Conservation (phyloP, 108 stramenopile genomes). For the Bacterosira constricta region DNA sequence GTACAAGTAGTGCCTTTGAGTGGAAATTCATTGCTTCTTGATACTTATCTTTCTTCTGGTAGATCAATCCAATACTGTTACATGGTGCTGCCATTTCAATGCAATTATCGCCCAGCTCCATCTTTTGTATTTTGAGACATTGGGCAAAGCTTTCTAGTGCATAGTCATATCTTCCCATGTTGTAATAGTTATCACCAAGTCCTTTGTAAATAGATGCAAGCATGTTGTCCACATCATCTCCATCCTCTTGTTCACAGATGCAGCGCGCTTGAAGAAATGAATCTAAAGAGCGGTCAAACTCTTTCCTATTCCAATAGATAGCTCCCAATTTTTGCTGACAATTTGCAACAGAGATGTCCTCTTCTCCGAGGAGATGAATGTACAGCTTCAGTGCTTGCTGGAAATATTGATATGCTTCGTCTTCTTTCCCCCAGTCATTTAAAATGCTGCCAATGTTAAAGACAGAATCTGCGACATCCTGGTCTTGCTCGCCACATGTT, state of each 20-base stretch:
- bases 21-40: conserved; percentile 43
- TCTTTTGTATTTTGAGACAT: conserved; percentile 38
- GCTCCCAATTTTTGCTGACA: conserved; percentile 28
- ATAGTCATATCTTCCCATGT: conserved; percentile 29
- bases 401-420: conserved; percentile 39
- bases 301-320: conserved; percentile 22
- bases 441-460: conserved; percentile 67
- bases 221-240: conserved; percentile 37
- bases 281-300: conserved; percentile 27
- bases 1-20: conserved; percentile 33
- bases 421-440: conserved; percentile 41
- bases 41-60: conserved; percentile 23
- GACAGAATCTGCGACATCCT: conserved; percentile 67
- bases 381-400: conserved; percentile 33
- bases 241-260: conserved; percentile 22
- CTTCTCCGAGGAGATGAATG: conserved; percentile 20
- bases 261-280: conserved; percentile 35
- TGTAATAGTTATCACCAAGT: conserved; percentile 38
- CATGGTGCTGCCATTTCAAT: conserved; percentile 38
- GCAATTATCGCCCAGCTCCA: conserved; percentile 25
- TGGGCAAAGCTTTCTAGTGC: conserved; percentile 42
- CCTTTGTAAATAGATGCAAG: conserved; percentile 37
- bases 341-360: conserved; percentile 30
- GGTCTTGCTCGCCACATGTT: conserved; percentile 53
- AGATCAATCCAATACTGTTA: conserved; percentile 44